phyloP scores from a whole-genome alignment of 306 rosid species.

The Cicer pinnatifidum region DNA sequence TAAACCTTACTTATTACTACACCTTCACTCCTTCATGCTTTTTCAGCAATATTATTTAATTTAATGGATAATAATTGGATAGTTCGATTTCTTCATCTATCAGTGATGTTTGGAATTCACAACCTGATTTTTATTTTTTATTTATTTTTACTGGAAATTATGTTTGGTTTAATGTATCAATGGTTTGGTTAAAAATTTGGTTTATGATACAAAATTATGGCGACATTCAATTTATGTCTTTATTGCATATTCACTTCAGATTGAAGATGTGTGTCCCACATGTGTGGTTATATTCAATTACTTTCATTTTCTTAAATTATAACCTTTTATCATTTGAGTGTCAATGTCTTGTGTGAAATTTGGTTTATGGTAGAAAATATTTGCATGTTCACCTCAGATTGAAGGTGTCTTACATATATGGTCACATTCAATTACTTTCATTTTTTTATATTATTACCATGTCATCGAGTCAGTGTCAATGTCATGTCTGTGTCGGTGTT shows the following conservation, averaged over 20 bases:
- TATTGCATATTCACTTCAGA: too few relatives aligned
- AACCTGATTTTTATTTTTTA: conserved; percentile 5
- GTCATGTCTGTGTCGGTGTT: neutral
- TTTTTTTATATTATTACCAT: too few relatives aligned
- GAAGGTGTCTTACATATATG: too few relatives aligned
- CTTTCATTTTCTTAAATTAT: too few relatives aligned
- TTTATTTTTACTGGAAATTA: neutral
- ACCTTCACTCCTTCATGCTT: conserved; percentile 20
- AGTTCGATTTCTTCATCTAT: neutral
- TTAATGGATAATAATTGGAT: neutral
- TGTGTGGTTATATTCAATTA: too few relatives aligned
- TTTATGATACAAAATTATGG: neutral
- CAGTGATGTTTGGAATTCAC: neutral
- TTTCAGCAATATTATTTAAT: neutral
- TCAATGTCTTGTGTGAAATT: too few relatives aligned
- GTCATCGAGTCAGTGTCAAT: too few relatives aligned
- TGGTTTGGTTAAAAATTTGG: conserved; percentile 8
- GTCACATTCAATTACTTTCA: too few relatives aligned
- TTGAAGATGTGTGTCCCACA: too few relatives aligned
- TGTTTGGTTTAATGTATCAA: conserved; percentile 4
- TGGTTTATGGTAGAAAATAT: too few relatives aligned
- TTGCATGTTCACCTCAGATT: too few relatives aligned
- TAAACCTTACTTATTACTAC: conserved; percentile 3
- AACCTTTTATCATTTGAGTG: too few relatives aligned
- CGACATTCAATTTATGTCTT: neutral